Evolutionary conservation across 1,284 basidiomycete genomes (phyloP).

Genomic region (Volvariella surrecta): DNA sequence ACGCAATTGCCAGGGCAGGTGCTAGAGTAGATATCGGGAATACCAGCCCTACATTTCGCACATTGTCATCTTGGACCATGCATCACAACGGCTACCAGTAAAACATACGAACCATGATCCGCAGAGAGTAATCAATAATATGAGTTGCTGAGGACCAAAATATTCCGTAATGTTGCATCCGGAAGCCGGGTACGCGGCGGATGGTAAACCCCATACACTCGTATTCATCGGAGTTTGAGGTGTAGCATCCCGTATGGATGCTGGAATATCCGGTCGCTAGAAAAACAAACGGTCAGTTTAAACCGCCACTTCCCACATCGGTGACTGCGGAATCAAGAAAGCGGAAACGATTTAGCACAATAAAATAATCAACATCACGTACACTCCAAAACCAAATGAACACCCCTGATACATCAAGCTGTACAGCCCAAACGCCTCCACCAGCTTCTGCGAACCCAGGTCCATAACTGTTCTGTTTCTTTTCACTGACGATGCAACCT

Average conservation of each 20-base stretch:
- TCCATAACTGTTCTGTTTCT: conserved; percentile 50
- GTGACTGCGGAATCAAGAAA: conserved; percentile 2
- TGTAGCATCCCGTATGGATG: conserved; percentile 24
- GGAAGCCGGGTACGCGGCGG: conserved; percentile 25
- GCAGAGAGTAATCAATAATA: conserved; percentile 46
- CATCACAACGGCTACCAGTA: no score
- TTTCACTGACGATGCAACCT: conserved; percentile 61
- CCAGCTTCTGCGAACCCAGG: conserved; percentile 51
- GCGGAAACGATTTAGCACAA: neutral
- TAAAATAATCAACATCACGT: conserved; percentile 18
- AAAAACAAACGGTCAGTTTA: neutral
- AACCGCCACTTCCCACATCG: no score
- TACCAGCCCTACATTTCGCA: conserved; percentile 47
- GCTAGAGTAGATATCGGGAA: conserved; percentile 29
- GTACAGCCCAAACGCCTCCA: conserved; percentile 68
- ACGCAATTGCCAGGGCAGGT: conserved; percentile 24
- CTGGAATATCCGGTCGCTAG: conserved; percentile 31
- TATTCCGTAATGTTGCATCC: conserved; percentile 40
- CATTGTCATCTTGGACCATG: no score
- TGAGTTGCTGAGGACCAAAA: conserved; percentile 47
- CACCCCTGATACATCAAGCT: conserved; percentile 53
- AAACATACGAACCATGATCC: conserved; percentile 30
- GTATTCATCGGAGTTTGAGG: conserved; percentile 37
- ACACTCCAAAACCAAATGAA: conserved; percentile 77
- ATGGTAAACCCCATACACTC: conserved; percentile 25